Conservation (phyloP, 139 green algal species). For the Micractinium sp. region DNA sequence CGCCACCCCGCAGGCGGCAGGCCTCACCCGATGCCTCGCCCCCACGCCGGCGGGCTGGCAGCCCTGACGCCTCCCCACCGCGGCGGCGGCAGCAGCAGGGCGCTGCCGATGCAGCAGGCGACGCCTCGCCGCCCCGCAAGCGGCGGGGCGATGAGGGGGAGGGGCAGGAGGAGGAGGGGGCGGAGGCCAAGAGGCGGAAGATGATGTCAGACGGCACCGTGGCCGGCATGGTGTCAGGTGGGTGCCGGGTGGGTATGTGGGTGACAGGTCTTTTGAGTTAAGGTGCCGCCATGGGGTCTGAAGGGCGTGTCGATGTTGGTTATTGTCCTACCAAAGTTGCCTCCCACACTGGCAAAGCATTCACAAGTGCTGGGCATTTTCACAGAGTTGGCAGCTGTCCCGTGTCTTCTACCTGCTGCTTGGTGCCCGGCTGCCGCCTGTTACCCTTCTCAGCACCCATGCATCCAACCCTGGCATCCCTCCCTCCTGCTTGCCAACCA, state of each 20-base stretch:
- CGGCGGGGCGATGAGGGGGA: constrained; percentile 11
- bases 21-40: constrained; percentile 48
- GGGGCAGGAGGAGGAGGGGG: neutral
- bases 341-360: neutral
- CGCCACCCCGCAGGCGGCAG: constrained; percentile 1
- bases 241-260: too few species aligned
- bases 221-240: constrained; percentile 69
- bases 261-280: neutral
- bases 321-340: neutral
- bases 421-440: too few species aligned
- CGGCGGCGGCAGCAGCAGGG: constrained; percentile 33
- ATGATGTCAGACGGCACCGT: constrained; percentile 71
- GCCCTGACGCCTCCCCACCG: constrained; percentile 29
- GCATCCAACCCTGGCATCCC: too few species aligned
- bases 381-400: too few species aligned
- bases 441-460: too few species aligned
- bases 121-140: constrained; percentile 23
- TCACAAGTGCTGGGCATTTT: neutral
- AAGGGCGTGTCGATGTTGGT: too few species aligned
- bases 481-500: too few species aligned
- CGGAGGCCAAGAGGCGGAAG: constrained; percentile 16
- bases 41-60: constrained; percentile 8
- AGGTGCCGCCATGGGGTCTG: too few species aligned
- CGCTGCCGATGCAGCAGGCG: constrained; percentile 8
- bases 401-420: too few species aligned